These are phyloP conservation scores for slime mould (Dictyostelium discoideum) DNA, from an alignment of 78 protist genomes.

Conservation along the genomic window DNA sequence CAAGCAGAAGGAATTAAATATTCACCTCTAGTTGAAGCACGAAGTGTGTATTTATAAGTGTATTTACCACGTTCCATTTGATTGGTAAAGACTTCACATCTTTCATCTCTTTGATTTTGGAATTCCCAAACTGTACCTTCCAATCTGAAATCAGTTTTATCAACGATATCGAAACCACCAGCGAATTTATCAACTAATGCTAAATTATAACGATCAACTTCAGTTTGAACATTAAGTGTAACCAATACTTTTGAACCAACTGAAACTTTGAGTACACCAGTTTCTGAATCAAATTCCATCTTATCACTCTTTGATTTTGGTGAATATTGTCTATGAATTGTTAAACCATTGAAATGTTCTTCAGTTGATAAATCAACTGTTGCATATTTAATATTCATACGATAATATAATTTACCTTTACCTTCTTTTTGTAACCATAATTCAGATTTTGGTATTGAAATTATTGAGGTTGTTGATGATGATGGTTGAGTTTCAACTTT, in stretches of 20 bases:
- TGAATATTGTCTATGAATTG: background rate
- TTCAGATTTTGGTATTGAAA: constrained; percentile 29
- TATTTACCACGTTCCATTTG: constrained; percentile 40
- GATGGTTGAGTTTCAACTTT: background rate
- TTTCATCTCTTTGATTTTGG: constrained; percentile 52
- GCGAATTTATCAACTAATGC: constrained; percentile 52
- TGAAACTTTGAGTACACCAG: background rate
- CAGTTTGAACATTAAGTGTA: constrained; percentile 27
- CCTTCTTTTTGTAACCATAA: constrained; percentile 78
- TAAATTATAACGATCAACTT: constrained; percentile 6
- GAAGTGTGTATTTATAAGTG: constrained; percentile 40
- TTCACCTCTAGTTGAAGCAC: constrained; percentile 64
- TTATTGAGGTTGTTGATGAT: background rate
- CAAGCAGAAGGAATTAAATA: constrained; percentile 48
- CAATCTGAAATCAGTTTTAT: constrained; percentile 26
- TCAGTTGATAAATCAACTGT: constrained; percentile 1
- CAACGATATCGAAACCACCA: constrained; percentile 49
- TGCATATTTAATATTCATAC: constrained; percentile 56
- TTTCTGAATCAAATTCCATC: background rate
- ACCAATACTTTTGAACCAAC: constrained; percentile 35
- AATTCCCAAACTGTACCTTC: constrained; percentile 45
- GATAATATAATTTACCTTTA: constrained; percentile 66
- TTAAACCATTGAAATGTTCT: constrained; percentile 39
- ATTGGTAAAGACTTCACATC: constrained; percentile 45
- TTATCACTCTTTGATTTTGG: constrained; percentile 30